Evolutionary conservation across 345 rosid species (phyloP).

Genomic region (Aquilaria malaccensis): DNA sequence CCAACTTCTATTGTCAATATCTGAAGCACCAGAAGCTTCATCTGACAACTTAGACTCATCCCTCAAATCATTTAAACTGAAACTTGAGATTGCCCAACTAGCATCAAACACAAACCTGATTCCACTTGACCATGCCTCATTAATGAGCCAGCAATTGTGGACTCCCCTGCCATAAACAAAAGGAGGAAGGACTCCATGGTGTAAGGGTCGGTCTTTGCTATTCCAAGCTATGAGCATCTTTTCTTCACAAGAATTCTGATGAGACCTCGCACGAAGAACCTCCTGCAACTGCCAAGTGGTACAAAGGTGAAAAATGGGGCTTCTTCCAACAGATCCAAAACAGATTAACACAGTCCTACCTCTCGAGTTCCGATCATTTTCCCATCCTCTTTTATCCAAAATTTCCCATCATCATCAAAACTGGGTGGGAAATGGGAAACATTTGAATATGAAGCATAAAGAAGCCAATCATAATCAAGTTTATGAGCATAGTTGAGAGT

Average conservation of each 20-base stretch:
- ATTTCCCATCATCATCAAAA: constrained; percentile 44
- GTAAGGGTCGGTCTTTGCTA: constrained; percentile 40
- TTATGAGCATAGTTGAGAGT: constrained; percentile 46
- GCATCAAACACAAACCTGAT: constrained; percentile 77
- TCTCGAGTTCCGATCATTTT: constrained; percentile 36
- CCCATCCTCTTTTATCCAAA: constrained; percentile 49
- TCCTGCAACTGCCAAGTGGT: constrained; percentile 61
- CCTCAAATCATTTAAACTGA: constrained; percentile 25
- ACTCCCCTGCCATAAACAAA: constrained; percentile 69
- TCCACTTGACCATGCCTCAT: constrained; percentile 55
- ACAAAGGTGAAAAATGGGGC: constrained; percentile 25
- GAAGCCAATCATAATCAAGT: constrained; percentile 65
- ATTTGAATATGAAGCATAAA: constrained; percentile 48
- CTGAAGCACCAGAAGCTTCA: constrained; percentile 14
- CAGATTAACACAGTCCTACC: constrained; percentile 30
- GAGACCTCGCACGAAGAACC: constrained; percentile 28
- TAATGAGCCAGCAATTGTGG: constrained; percentile 60
- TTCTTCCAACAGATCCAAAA: constrained; percentile 7
- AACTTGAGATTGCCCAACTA: constrained; percentile 51
- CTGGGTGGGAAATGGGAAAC: constrained; percentile 48
- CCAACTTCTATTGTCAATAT: constrained; percentile 47
- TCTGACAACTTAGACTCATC: constrained; percentile 15
- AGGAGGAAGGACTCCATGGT: constrained; percentile 77
- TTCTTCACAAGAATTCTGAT: constrained; percentile 33
- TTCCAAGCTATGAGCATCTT: constrained; percentile 80